Conservation (phyloP, 495 filamentous ascomycete genomes). For the Beverwykella pulmonaria region DNA sequence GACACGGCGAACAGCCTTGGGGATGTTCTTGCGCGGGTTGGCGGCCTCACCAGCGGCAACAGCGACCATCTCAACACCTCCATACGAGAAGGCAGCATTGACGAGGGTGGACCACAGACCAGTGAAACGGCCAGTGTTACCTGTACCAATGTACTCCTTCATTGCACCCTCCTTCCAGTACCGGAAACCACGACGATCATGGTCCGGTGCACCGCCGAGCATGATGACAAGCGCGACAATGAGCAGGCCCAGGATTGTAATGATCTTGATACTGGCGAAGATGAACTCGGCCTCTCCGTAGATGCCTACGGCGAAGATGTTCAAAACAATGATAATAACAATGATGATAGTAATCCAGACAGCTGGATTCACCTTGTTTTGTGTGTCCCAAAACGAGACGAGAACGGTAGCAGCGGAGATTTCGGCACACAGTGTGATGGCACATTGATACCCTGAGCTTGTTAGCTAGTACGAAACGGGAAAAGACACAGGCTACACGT, state of each 20-base stretch:
- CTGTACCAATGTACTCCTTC: conserved; percentile 38
- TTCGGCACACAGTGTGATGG: conserved; percentile 73
- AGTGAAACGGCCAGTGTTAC: conserved; percentile 42
- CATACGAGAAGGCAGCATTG: conserved; percentile 52
- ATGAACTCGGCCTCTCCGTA: conserved; percentile 78
- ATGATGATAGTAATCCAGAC: conserved; percentile 80
- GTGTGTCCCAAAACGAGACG: conserved; percentile 72
- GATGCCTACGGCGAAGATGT: conserved; percentile 67
- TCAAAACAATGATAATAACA: conserved; percentile 65
- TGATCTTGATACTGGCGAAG: conserved; percentile 73
- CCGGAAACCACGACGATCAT: conserved; percentile 68
- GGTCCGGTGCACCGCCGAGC: conserved; percentile 64
- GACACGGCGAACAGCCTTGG: conserved; percentile 74
- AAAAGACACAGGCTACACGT: conserved; percentile 4
- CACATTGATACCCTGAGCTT: conserved; percentile 29
- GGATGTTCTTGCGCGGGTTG: conserved; percentile 75
- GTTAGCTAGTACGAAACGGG: not conserved
- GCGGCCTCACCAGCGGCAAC: conserved; percentile 79
- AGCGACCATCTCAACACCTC: conserved; percentile 69
- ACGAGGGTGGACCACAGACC: conserved; percentile 45
- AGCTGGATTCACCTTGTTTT: conserved; percentile 57
- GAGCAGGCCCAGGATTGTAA: conserved; percentile 65
- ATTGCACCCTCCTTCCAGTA: conserved; percentile 74
- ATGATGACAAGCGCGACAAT: conserved; percentile 62
- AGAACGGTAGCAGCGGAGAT: conserved; percentile 73